Evolutionary conservation across 2,329 filamentous ascomycete species (phyloP).

Genomic region (Fusarium sp.): DNA sequence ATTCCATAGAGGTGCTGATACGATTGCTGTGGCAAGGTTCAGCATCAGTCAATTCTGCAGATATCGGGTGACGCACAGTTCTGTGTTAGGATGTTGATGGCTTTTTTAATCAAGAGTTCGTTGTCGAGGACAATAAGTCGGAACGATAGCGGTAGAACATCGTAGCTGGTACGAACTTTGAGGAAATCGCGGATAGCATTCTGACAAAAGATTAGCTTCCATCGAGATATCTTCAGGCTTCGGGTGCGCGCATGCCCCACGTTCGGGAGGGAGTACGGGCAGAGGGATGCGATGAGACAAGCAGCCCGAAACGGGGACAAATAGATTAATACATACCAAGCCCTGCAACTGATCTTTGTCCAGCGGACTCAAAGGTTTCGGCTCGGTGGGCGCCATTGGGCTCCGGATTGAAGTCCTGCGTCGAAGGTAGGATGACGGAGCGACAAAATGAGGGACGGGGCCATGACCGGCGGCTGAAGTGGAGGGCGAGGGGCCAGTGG

Average conservation of each 20-base stretch:
- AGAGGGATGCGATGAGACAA: conserved; percentile 16
- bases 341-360: conserved; percentile 84
- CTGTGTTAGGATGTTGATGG: conserved; percentile 92
- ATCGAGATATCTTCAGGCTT: conserved; percentile 8
- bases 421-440: conserved; percentile 69
- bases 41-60: conserved; percentile 23
- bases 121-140: conserved; percentile 96
- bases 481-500: conserved; percentile 37
- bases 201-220: conserved; percentile 57
- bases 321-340: conserved; percentile 67
- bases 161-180: conserved; percentile 95
- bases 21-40: conserved; percentile 75
- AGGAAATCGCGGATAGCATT: conserved; percentile 94
- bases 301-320: conserved; percentile 4
- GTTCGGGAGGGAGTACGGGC: conserved; percentile 32
- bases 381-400: conserved; percentile 54
- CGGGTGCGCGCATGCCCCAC: conserved; percentile 33
- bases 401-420: conserved; percentile 51
- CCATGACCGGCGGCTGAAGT: conserved; percentile 41
- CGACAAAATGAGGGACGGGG: conserved; percentile 66
- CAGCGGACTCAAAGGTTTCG: conserved; percentile 66
- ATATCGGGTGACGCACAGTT: conserved; percentile 74
- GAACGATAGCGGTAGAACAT: conserved; percentile 95
- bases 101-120: conserved; percentile 95
- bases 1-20: conserved; percentile 97